A percentile compares a stretch with the other conserved stretches of the same genome.
These are phyloP conservation scores for Priceomyces medius DNA, from an alignment of 805 yeast species.

Conservation along the genomic window DNA sequence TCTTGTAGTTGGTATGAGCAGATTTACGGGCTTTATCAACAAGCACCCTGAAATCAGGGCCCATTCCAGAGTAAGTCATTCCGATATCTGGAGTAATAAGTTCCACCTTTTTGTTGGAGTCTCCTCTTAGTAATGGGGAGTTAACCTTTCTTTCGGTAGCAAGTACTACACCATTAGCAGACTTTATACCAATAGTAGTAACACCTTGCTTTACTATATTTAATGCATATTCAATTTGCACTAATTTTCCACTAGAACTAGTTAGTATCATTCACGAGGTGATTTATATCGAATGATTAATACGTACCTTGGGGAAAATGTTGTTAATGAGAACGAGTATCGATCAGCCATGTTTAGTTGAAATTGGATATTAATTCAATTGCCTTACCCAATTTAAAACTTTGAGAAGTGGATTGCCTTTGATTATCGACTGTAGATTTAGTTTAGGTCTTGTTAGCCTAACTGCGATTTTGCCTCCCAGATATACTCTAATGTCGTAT, in stretches of 20 bases:
- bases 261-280: constrained; percentile 18
- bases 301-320: constrained; percentile 91
- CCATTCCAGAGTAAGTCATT: constrained; percentile 97
- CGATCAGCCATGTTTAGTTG: constrained; percentile 81
- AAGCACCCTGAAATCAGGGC: constrained; percentile 94
- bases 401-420: not conserved
- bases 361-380: not conserved
- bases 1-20: constrained; percentile 89
- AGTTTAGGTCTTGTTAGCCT: not conserved
- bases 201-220: constrained; percentile 98
- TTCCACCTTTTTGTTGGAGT: constrained; percentile 74
- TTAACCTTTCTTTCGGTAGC: constrained; percentile 94
- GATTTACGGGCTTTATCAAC: constrained; percentile 92
- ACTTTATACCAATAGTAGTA: constrained; percentile 88
- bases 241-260: constrained; percentile 79
- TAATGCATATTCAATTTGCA: constrained; percentile 95
- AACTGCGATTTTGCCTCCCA: constrained; percentile 3
- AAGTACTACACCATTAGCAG: constrained; percentile 92
- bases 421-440: not conserved
- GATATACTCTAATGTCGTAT: not conserved
- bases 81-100: constrained; percentile 93
- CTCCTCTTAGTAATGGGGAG: constrained; percentile 73
- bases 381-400: not conserved
- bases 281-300: not conserved
- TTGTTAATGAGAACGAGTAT: constrained; percentile 94